These are phyloP conservation scores for Paraurostyla sp. DNA, from an alignment of 73 alveolate genomes.

Conservation along the genomic window DNA sequence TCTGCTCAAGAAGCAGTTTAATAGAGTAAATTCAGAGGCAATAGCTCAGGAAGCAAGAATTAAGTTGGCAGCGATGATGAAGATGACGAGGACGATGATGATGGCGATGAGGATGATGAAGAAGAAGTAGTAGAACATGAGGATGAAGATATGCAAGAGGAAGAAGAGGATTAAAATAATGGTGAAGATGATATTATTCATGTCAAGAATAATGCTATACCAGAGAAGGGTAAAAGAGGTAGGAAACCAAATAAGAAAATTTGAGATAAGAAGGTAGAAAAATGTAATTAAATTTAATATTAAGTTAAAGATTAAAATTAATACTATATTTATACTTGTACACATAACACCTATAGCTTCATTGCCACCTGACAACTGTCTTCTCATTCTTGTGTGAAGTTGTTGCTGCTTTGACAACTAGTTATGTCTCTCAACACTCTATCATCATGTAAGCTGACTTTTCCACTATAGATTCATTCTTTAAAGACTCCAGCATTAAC, in stretches of 20 bases:
- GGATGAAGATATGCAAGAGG: not conserved
- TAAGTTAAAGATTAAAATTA: no score
- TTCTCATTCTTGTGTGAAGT: no score
- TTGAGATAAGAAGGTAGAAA: not conserved
- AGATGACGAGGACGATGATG: slow-evolving; percentile 30
- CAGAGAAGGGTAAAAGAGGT: not conserved
- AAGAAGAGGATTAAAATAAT: not conserved
- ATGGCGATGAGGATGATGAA: slow-evolving; percentile 16
- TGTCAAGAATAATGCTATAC: not conserved
- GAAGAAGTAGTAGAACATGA: not conserved
- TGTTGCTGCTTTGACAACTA: no score
- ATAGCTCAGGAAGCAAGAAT: not conserved
- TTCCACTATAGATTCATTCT: no score
- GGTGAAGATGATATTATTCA: not conserved
- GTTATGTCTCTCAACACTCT: no score
- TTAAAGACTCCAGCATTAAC: not conserved
- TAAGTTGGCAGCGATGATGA: not conserved
- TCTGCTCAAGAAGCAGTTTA: slow-evolving; percentile 32
- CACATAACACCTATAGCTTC: no score
- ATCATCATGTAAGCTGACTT: no score
- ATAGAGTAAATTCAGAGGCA: not conserved
- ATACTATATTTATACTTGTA: no score
- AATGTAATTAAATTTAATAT: not conserved
- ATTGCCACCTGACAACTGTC: no score
- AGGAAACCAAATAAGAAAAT: not conserved